Conservation (phyloP, 768 basidiomycete genomes). For the Amylocystis lapponica region DNA sequence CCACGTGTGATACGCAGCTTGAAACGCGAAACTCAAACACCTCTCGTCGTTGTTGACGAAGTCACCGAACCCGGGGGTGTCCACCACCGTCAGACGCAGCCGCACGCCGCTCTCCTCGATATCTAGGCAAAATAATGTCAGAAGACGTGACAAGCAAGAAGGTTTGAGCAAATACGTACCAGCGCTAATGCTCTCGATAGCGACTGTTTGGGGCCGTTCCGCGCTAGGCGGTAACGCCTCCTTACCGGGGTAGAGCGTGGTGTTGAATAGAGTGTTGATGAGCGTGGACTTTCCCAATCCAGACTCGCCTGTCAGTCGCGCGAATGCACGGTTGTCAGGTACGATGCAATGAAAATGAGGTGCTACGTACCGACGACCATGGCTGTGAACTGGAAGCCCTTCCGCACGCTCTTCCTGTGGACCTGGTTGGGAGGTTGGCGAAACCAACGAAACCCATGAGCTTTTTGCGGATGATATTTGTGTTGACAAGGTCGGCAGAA, state of each 20-base stretch:
- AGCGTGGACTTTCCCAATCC: slow-evolving; percentile 98
- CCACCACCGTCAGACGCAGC: slow-evolving; percentile 96
- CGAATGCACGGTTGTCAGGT: not conserved
- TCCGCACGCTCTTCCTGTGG: slow-evolving; percentile 95
- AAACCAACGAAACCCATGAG: slow-evolving; percentile 95
- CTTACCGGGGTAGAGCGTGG: slow-evolving; percentile 88
- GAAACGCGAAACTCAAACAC: slow-evolving; percentile 34
- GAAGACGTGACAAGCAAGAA: not conserved
- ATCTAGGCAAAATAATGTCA: slow-evolving; percentile 44
- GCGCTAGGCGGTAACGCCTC: slow-evolving; percentile 77
- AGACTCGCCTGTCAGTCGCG: slow-evolving; percentile 72
- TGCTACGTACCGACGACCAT: slow-evolving; percentile 94
- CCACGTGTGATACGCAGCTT: slow-evolving; percentile 14
- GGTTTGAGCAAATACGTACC: slow-evolving; percentile 44
- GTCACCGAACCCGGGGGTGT: slow-evolving; percentile 98
- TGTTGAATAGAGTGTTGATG: slow-evolving; percentile 98
- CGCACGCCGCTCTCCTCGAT: slow-evolving; percentile 98
- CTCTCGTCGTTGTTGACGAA: slow-evolving; percentile 99
- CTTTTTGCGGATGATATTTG: slow-evolving; percentile 72
- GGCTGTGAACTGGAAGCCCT: slow-evolving; percentile 97
- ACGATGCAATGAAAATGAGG: slow-evolving; percentile 16
- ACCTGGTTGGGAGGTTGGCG: slow-evolving; percentile 99
- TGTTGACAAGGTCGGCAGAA: slow-evolving; percentile 21
- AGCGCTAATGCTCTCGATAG: slow-evolving; percentile 97
- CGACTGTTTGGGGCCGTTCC: slow-evolving; percentile 88